Evolutionary conservation across 805 yeast genomes (phyloP), one percentile per base, ranked within the genome.

Genomic region (Gaillardinia entomophila): DNA sequence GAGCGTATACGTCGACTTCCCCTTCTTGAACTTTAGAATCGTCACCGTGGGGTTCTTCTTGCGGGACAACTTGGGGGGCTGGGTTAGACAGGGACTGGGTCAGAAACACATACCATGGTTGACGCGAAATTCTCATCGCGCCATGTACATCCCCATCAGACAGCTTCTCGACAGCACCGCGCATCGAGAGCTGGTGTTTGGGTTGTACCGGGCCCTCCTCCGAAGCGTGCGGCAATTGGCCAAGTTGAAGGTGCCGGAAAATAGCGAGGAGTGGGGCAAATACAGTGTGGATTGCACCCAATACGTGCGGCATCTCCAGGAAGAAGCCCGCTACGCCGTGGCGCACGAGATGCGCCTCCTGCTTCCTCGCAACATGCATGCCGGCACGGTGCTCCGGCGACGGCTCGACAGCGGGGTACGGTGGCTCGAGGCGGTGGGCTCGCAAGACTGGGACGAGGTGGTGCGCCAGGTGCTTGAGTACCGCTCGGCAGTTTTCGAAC

Each of bases 21-120:
- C 41, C 19, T 63, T 43, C 34, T 64, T 66, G 43, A 64, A 60
- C 41, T 63, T 66, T 30, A 66, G 35, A 3, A 63, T 53, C 2
- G 61, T 56, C 12, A 48, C 26, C 12, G 41, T 37, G 3, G 42
- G 30, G 13, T 28, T 17, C 17, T 29, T 14, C 40, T 25, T 25
- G 7, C 25, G 23, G 5, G 40, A 16, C 15, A 31, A 26, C 33
- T 55, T 53, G 2, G 60, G 57, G 5, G 59, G 50, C 60, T 52
- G 27, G 12, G 30, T 31, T 34, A 39, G 42, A 31, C 12, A 10
- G 10, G 5, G 25, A n/a, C 13, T 23, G 22, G 22, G n/a, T n/a
- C n/a, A n/a, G n/a, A n/a, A n/a, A n/a, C n/a, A n/a, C n/a, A n/a
- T n/a, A n/a, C n/a, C n/a, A n/a, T n/a, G n/a, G n/a, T n/a, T n/a